Percentiles rank a stretch among this genome's conserved stretches.
These are phyloP conservation scores for Talaromyces thailandensis DNA, from an alignment of 495 filamentous ascomycete genomes.

Conservation along the genomic window DNA sequence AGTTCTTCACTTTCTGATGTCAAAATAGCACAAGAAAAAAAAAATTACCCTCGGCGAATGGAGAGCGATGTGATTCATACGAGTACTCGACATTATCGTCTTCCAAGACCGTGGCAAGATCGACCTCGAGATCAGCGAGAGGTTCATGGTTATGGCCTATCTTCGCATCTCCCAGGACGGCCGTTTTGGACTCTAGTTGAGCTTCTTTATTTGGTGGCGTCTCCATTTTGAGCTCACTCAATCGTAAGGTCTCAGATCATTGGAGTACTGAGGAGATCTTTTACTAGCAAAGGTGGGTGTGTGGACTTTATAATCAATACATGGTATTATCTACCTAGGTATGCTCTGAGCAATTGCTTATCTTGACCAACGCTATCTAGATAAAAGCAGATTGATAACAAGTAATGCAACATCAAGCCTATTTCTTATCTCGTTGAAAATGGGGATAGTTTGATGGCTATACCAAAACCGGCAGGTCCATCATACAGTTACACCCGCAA, in stretches of 20 bases:
- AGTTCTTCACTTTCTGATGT: background rate
- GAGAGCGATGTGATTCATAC: conserved; percentile 27
- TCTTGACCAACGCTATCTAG: background rate
- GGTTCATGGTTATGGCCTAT: conserved; percentile 22
- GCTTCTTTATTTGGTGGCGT: background rate
- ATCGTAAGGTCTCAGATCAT: background rate
- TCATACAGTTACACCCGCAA: background rate
- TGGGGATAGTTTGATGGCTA: background rate
- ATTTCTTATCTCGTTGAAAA: background rate
- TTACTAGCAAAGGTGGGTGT: background rate
- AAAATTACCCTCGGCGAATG: conserved; percentile 26
- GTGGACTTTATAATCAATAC: background rate
- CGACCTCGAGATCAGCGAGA: conserved; percentile 21
- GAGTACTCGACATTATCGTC: conserved; percentile 23
- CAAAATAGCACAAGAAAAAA: background rate
- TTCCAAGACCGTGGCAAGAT: conserved; percentile 14
- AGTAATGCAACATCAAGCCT: background rate
- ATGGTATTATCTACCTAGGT: background rate
- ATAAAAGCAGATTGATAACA: background rate
- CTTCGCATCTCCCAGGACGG: conserved; percentile 12
- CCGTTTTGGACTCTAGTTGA: background rate
- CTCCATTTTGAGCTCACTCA: background rate
- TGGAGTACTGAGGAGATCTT: background rate
- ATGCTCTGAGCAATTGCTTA: background rate
- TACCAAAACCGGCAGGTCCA: background rate